Evolutionary conservation across 2,329 filamentous ascomycete genomes (phyloP).

Genomic region (Metarhizium robertsii): DNA sequence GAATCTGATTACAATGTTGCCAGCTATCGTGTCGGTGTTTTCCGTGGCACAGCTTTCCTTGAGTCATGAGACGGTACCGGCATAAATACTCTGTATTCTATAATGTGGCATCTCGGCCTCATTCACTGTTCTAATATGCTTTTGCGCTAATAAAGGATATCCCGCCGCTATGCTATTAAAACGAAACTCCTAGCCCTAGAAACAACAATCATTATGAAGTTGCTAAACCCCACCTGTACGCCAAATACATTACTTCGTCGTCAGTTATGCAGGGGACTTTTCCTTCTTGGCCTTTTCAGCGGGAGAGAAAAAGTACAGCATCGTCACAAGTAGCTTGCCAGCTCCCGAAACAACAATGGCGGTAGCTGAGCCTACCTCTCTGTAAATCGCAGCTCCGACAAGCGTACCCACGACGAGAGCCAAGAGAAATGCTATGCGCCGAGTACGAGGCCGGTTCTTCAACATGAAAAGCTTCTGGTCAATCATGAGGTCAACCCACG

Average conservation of each 20-base stretch:
- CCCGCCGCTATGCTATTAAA: neutral
- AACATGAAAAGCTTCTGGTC: conserved; percentile 38
- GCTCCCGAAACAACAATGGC: conserved; percentile 15
- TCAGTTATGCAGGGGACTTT: neutral
- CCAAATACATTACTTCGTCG: neutral
- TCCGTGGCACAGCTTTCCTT: neutral
- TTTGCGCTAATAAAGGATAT: neutral
- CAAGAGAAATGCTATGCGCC: conserved; percentile 39
- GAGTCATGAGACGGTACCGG: neutral
- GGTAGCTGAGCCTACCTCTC: conserved; percentile 13
- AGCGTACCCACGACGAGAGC: conserved; percentile 39
- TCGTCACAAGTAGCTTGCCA: conserved; percentile 15
- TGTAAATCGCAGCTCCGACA: conserved; percentile 38
- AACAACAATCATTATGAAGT: neutral
- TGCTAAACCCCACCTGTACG: neutral
- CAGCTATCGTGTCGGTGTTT: no score
- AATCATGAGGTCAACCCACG: conserved; percentile 50
- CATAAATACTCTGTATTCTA: no score
- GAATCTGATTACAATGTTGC: no score
- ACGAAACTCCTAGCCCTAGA: neutral
- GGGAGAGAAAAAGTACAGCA: conserved; percentile 13
- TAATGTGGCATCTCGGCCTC: neutral
- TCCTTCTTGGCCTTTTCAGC: conserved; percentile 8
- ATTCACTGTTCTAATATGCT: neutral
- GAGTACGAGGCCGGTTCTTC: conserved; percentile 39